Base-by-base conservation (phyloP, 164 flowering plant genomes). In the Berberis thunbergii region DNA sequence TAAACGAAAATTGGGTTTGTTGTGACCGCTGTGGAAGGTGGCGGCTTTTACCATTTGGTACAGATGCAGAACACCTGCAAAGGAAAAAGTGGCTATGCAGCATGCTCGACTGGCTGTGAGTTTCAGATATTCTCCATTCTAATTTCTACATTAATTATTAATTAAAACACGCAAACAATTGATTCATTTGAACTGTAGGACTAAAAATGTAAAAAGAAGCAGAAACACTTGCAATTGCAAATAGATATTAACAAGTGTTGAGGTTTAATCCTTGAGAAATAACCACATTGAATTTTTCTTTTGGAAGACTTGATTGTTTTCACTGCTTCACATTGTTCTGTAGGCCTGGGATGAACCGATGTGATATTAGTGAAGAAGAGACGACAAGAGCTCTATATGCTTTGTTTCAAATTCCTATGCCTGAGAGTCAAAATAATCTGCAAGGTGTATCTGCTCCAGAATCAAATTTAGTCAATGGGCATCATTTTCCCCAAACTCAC, bases 101-200 rank as follows among this genome's bases (percentile, higher is more conserved):
- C 79, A 87, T 89, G 99, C 87, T 85, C 60, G 43, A 76, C 67
- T 95, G 99, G 97, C 91, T 95, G 97, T 95, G 85, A 89, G 99
- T 91, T 76, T 49, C 41, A 60, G 26, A 2, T 56, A 4, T 13
- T 54, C n/a, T 48, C 10, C 10, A 7, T 2, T 48, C 9, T 11
- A 54, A 13, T 56, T 39, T 56, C 41, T 40, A 13, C 7, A 4
- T 56, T 56, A 38, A 13, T 13, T 13, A 56, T 8, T 56, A 11
- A 8, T n/a, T 2, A n/a, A 4, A 38, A 13, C 38, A 10, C 13
- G 55, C 8, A 6, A 52, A 26, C 26, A 26, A 26, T 26, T 26
- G 26, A 26, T 26, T 26, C 26, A 26, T 26, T 26, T 26, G 26
- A 26, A 26, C 0, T 26, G 26, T 26, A 26, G 0, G 26, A 26